phyloP scores from a whole-genome alignment of 2,329 filamentous ascomycete genomes.

The Xylaria sp. region DNA sequence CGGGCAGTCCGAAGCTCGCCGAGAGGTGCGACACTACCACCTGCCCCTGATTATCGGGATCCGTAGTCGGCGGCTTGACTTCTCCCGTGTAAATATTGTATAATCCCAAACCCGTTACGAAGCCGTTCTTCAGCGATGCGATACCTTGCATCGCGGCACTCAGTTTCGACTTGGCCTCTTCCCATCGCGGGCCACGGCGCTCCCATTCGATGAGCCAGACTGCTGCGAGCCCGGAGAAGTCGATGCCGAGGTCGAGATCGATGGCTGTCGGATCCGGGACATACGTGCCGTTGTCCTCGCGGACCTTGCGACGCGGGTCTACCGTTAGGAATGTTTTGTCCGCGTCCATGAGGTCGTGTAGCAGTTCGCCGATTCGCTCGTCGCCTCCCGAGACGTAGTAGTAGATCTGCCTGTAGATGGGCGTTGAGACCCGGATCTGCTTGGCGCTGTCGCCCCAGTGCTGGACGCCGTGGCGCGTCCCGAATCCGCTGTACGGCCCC shows the following conservation, averaged over 20 bases:
- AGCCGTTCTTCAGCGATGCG: conserved; percentile 66
- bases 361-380: conserved; percentile 66
- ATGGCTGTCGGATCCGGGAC: conserved; percentile 57
- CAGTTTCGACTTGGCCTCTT: conserved; percentile 63
- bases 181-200: conserved; percentile 63
- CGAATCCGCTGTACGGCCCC: conserved; percentile 67
- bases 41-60: conserved; percentile 62
- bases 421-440: conserved; percentile 69
- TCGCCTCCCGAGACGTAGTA: conserved; percentile 68
- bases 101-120: conserved; percentile 65
- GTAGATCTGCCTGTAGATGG: conserved; percentile 67
- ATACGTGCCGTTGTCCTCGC: conserved; percentile 58
- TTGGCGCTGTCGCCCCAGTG: conserved; percentile 71
- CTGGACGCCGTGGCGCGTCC: conserved; percentile 71
- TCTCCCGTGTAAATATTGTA: conserved; percentile 63
- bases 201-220: conserved; percentile 71
- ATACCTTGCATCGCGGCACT: conserved; percentile 62
- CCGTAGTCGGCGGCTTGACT: conserved; percentile 63
- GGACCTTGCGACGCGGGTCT: conserved; percentile 69
- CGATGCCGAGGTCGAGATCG: conserved; percentile 66
- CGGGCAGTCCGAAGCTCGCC: conserved; percentile 68
- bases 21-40: conserved; percentile 66
- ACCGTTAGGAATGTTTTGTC: conserved; percentile 64
- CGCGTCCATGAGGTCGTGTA: conserved; percentile 63
- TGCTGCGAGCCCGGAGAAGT: conserved; percentile 67